These are phyloP conservation scores for Yueomyces sp. DNA, from an alignment of 1,139 yeast species.

Conservation along the genomic window DNA sequence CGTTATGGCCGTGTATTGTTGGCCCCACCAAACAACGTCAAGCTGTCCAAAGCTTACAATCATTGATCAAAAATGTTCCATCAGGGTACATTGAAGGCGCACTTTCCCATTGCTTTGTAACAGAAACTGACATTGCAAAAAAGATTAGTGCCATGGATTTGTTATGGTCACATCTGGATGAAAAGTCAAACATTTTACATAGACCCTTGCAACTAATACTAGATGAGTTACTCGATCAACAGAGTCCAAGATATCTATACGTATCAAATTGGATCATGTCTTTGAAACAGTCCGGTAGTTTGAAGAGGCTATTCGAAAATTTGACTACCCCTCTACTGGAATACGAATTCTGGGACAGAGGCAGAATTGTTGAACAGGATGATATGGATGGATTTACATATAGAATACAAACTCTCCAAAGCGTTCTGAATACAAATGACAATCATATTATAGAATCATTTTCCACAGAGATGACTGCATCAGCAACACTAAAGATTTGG, in stretches of 20 bases:
- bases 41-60: constrained; percentile 15
- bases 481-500: constrained; percentile 7
- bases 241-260: constrained; percentile 32
- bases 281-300: constrained; percentile 40
- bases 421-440: constrained; percentile 35
- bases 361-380: constrained; percentile 27
- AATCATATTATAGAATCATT: constrained; percentile 34
- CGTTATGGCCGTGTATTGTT: constrained; percentile 31
- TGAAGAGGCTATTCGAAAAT: constrained; percentile 48
- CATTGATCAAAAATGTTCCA: constrained; percentile 14
- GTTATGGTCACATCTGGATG: constrained; percentile 50
- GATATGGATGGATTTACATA: constrained; percentile 52
- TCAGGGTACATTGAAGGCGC: constrained; percentile 47
- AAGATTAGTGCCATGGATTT: constrained; percentile 39
- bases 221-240: constrained; percentile 41
- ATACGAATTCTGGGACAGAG: constrained; percentile 14
- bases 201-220: constrained; percentile 59
- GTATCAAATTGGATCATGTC: constrained; percentile 46
- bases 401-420: constrained; percentile 37
- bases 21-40: constrained; percentile 25
- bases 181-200: constrained; percentile 33
- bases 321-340: constrained; percentile 17
- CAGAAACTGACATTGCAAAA: constrained; percentile 26
- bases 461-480: constrained; percentile 40
- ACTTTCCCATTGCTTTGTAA: constrained; percentile 34